Base-by-base conservation (phyloP, 169 alveolate genomes). In the Cryptosporidium sp. region DNA sequence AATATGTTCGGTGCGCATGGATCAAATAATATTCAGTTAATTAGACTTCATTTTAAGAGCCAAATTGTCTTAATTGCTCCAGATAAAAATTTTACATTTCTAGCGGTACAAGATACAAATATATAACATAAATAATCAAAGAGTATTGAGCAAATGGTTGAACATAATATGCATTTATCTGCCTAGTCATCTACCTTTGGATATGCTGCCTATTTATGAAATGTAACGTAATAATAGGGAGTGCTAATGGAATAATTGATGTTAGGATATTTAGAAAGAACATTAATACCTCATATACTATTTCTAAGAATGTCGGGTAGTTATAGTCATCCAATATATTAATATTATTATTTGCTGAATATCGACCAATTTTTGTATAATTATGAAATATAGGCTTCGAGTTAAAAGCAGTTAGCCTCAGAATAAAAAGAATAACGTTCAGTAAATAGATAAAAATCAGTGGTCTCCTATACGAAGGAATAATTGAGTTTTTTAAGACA, bases 41-140 rank as follows among this genome's bases (percentile, higher is more conserved):
- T 80, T 42, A 80, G 89, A 58, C 68, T 80, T 29, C 75, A 80
- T 45, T 80, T 6, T 37, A 80, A 80, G 8, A 51, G 33, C n/a
- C 75, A 65, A 29, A 80, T 65, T 31, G 68, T 80, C 26, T 52
- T 80, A 14, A 45, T 80, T 26, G 89, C 89, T n/a, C 89, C 89
- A 16, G 89, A 80, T 39, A 80, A 80, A 62, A 62, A 44, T 12
- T 80, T 61, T 23, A 62, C 53, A 23, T 80, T 80, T 62, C 14
- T 80, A 42, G 75, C 67, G 42, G 67, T 80, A 10, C 89, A 80
- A 62, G 89, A 80, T 21, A 80, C 89, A 12, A 62, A 62, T 31
- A 56, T 56, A 6, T 23, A 56, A 21, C 2, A 23, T 39, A 1
- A 33, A 56, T 23, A 10, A 23, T 26, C 23, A 33, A 33, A 21